Conservation (phyloP, 2,329 filamentous ascomycete genomes). For the Lecanicillium sp. region DNA sequence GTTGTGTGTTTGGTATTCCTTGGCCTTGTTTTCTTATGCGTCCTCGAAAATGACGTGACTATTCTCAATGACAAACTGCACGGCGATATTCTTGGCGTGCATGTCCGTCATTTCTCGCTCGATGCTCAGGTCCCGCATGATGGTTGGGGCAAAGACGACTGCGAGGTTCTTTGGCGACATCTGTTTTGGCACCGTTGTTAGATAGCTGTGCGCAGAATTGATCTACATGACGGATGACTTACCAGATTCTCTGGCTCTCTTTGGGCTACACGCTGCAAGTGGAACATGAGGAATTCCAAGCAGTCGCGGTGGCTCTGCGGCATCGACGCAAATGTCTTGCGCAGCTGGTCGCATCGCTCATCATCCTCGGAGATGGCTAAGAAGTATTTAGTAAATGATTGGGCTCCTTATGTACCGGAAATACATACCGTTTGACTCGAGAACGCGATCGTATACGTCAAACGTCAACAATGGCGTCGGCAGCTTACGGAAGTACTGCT, state of each 20-base stretch:
- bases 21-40: slow-evolving; percentile 11
- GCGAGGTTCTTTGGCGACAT: slow-evolving; percentile 97
- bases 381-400: slow-evolving; percentile 14
- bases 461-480: slow-evolving; percentile 85
- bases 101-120: slow-evolving; percentile 96
- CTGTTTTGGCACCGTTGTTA: slow-evolving; percentile 26
- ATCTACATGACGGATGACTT: too few relatives aligned
- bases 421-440: slow-evolving; percentile 74
- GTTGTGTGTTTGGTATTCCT: slow-evolving; percentile 3
- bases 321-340: slow-evolving; percentile 67
- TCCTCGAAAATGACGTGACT: slow-evolving; percentile 71
- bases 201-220: background rate
- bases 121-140: slow-evolving; percentile 85
- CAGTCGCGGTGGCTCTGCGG: slow-evolving; percentile 81
- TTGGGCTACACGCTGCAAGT: slow-evolving; percentile 78
- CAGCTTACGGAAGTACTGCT: slow-evolving; percentile 94
- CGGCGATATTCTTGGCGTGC: slow-evolving; percentile 82
- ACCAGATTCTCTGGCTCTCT: slow-evolving; percentile 79
- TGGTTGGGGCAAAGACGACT: slow-evolving; percentile 95
- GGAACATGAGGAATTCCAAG: slow-evolving; percentile 89
- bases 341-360: slow-evolving; percentile 64
- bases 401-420: too few relatives aligned
- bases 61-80: slow-evolving; percentile 91
- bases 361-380: slow-evolving; percentile 56
- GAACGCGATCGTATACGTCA: slow-evolving; percentile 80